These are phyloP conservation scores for Aspergillus arachidicola DNA, from an alignment of 2,329 filamentous ascomycete genomes.

Conservation along the genomic window DNA sequence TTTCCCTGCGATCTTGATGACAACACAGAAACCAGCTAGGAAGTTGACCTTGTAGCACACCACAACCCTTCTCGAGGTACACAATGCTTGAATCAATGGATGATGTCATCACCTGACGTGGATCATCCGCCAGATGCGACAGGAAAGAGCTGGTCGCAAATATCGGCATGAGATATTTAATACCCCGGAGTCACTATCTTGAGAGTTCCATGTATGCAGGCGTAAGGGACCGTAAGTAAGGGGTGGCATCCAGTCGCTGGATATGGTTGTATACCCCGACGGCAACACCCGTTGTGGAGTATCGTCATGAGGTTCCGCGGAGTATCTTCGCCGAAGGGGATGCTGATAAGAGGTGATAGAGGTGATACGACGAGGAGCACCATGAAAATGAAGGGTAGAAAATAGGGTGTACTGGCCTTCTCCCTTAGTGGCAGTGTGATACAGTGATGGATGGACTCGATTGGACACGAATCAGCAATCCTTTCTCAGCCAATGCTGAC, in stretches of 20 bases:
- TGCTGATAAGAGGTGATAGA: neutral
- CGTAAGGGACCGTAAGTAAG: neutral
- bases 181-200: neutral
- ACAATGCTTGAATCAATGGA: neutral
- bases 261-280: neutral
- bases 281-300: neutral
- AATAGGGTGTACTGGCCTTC: neutral
- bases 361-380: neutral
- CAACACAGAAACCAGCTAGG: neutral
- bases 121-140: neutral
- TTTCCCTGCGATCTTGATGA: neutral
- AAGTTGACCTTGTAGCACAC: neutral
- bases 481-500: neutral
- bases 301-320: neutral
- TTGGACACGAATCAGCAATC: neutral
- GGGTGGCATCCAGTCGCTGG: neutral
- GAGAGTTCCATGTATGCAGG: neutral
- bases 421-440: neutral
- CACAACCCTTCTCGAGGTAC: neutral
- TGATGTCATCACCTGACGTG: neutral
- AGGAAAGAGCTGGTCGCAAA: neutral
- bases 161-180: neutral
- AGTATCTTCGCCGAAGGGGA: neutral
- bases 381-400: neutral
- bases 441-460: neutral